Evolutionary conservation across 352 stramenopile species (phyloP).

Genomic region (Phytophthora kernoviae): DNA sequence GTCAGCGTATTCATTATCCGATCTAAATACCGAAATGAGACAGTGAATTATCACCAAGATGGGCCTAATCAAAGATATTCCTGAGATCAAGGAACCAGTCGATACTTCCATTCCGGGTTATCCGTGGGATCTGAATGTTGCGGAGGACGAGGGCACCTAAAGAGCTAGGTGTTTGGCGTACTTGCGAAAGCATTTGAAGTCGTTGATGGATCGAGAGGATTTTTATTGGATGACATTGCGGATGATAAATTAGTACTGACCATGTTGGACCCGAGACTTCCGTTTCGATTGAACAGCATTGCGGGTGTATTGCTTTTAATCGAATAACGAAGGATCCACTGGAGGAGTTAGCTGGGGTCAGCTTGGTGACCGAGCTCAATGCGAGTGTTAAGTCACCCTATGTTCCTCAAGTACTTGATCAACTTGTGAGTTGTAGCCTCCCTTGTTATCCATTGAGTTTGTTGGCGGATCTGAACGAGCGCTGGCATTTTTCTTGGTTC

Average conservation of each 20-base stretch:
- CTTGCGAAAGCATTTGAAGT: slow-evolving; percentile 31
- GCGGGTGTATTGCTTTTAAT: slow-evolving; percentile 39
- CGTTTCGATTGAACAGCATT: slow-evolving; percentile 36
- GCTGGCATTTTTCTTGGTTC: slow-evolving; percentile 36
- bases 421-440: slow-evolving; percentile 32
- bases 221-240: slow-evolving; percentile 25
- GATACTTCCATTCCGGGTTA: slow-evolving; percentile 31
- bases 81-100: slow-evolving; percentile 28
- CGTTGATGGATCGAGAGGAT: slow-evolving; percentile 28
- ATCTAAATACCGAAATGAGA: not conserved
- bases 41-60: slow-evolving; percentile 22
- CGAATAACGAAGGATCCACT: slow-evolving; percentile 29
- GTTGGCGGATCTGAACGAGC: slow-evolving; percentile 35
- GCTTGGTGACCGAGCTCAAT: slow-evolving; percentile 34
- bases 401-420: slow-evolving; percentile 31
- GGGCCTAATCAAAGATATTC: slow-evolving; percentile 11
- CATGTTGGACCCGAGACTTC: slow-evolving; percentile 31
- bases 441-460: slow-evolving; percentile 30
- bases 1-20: not conserved
- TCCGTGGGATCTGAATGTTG: slow-evolving; percentile 22
- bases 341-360: slow-evolving; percentile 30
- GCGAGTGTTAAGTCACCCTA: slow-evolving; percentile 16
- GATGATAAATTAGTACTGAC: slow-evolving; percentile 20
- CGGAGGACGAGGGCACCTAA: slow-evolving; percentile 18
- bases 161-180: slow-evolving; percentile 35